Conservation (phyloP, 2,329 filamentous ascomycete species). For the Emergomyces pasteurianus region DNA sequence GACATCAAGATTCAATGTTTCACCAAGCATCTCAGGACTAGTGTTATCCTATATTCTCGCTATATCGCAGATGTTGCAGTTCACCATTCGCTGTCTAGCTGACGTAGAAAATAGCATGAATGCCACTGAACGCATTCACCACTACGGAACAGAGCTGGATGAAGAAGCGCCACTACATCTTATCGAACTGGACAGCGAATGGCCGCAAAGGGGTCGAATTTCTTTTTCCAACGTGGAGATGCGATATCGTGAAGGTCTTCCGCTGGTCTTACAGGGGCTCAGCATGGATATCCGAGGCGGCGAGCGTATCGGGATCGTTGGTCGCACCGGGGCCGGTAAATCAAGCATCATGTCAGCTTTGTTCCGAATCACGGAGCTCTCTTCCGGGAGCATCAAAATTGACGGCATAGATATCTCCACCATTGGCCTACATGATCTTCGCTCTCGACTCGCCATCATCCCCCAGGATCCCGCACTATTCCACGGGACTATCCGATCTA, state of each 20-base stretch:
- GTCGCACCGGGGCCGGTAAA: constrained; percentile 35
- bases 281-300: constrained; percentile 35
- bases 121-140: constrained; percentile 78
- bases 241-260: constrained; percentile 61
- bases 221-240: constrained; percentile 63
- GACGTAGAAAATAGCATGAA: constrained; percentile 99
- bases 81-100: constrained; percentile 83
- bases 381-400: constrained; percentile 30
- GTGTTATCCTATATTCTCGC: constrained; percentile 87
- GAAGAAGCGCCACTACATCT: constrained; percentile 80
- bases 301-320: constrained; percentile 38
- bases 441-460: constrained; percentile 33
- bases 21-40: constrained; percentile 73
- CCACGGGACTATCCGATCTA: constrained; percentile 32
- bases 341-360: constrained; percentile 36
- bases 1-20: constrained; percentile 74
- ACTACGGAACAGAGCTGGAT: constrained; percentile 78
- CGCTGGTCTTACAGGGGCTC: constrained; percentile 59
- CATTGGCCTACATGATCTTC: constrained; percentile 31
- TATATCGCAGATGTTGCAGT: constrained; percentile 93
- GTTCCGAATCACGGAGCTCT: constrained; percentile 33
- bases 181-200: constrained; percentile 55
- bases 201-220: constrained; percentile 81
- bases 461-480: constrained; percentile 37
- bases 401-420: constrained; percentile 33